Base-by-base conservation (phyloP, 371 early-diverging fungal species). In the Lichtheimia ornata region DNA sequence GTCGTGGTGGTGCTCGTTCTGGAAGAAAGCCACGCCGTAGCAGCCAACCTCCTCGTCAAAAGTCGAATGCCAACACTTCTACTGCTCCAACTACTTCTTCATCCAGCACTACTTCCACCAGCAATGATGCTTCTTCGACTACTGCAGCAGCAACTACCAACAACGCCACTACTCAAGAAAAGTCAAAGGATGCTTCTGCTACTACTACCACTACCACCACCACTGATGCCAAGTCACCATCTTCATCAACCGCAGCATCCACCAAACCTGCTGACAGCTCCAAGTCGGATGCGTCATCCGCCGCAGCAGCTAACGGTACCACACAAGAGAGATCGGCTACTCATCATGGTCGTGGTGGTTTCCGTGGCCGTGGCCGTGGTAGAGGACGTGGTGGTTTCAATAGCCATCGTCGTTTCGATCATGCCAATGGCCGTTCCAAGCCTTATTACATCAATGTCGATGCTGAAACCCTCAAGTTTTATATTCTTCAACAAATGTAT, bases 401-500 rank as follows among this genome's bases (percentile, higher is more conserved):
- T 42, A 53, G 66, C 50, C 63, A 63, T 20, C 73, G 74, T 14
- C 74, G 71, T 59, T 49, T 50, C 44, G 74, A 69, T 53, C 62
- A 64, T 27, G 60, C 60, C 35, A 55, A 57, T 18, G 66, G 70
- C 51, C 76, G 81, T 9, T 52, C 68, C 27, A 59, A 64, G 44
- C 72, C 77, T 44, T 81, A 77, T 24, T 82, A 73, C 58, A 71
- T 81, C 43, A 72, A 67, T 11, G 65, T 67, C 2, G 84, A 86
- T 63, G 69, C 75, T 13, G 86, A 83, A n/a, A 77, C 82, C 1
- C 72, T 86, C 63, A 84, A 83, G 73, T 55, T 65, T 12, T 83
- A 82, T 49, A 80, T 86, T 61, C 71, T 84, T 59, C 86, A 83
- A 42, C 86, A 86, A 73, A 74, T 86, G 86, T 85, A 77, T 71